Evolutionary conservation across 139 green algal genomes (phyloP), one percentile per base, ranked within the genome.

Genomic region (Chlamydomonas applanata): DNA sequence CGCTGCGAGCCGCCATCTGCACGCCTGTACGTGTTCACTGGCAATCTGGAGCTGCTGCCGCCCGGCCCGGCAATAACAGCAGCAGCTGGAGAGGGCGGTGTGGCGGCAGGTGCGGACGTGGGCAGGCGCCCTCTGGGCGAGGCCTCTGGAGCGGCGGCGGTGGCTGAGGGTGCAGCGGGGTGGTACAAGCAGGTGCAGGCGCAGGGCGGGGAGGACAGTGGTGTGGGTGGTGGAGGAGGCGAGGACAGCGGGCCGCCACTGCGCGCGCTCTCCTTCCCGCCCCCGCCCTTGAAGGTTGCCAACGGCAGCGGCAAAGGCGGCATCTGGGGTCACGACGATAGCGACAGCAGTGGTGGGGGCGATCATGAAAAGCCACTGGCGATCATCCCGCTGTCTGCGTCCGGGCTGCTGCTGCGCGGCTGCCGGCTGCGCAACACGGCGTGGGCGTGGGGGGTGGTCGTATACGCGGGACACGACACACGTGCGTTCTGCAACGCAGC

Each of bases 1-100:
- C 72, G 91, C 54, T 96, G 92, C 72, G 92, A 97, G 82, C 76
- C 80, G 32, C 93, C 94, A 53, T 97, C 97, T 77, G 84, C 84
- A 54, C 84, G 88, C 30, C 83, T 98, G 60, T 96, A 98, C 84
- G 90, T 89, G 56, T 96, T 94, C 76, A 91, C 85, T 3, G 91
- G 91, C 56, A 96, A 94, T 81, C 68, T 94, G 33, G 5, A 84
- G 66, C 56, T 85, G n/a, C n/a, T n/a, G n/a, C n/a, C n/a, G n/a
- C n/a, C n/a, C n/a, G n/a, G n/a, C n/a, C n/a, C n/a, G n/a, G n/a
- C n/a, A n/a, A n/a, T n/a, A n/a, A n/a, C n/a, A n/a, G n/a, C n/a
- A n/a, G n/a, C n/a, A n/a, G n/a, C n/a, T n/a, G n/a, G n/a, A n/a
- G n/a, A n/a, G n/a, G n/a, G n/a, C n/a, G n/a, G n/a, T n/a, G n/a